Evolutionary conservation across 1,284 basidiomycete genomes (phyloP).

Genomic region (Leccinum insigne): DNA sequence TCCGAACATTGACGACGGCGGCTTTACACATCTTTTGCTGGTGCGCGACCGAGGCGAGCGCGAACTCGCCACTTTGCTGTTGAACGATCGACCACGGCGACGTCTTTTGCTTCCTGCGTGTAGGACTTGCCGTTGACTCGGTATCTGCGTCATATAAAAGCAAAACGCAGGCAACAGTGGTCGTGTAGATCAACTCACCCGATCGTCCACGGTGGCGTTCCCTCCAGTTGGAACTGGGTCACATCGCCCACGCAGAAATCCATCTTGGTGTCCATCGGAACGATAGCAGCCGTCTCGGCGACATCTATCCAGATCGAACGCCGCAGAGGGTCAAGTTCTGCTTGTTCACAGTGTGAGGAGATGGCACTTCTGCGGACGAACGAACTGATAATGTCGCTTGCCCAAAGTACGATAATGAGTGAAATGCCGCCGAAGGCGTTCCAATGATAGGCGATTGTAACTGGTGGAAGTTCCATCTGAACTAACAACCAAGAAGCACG

Average conservation of each 20-base stretch:
- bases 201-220: conserved; percentile 94
- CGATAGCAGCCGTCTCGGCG: conserved; percentile 92
- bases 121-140: conserved; percentile 77
- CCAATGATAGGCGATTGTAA: too few relatives aligned
- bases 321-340: conserved; percentile 61
- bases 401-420: too few relatives aligned
- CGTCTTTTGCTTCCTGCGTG: conserved; percentile 70
- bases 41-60: conserved; percentile 85
- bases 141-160: conserved; percentile 52
- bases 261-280: conserved; percentile 74
- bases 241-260: conserved; percentile 93
- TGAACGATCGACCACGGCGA: conserved; percentile 86
- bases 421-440: too few relatives aligned
- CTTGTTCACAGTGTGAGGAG: conserved; percentile 75
- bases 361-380: too few relatives aligned
- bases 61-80: conserved; percentile 80
- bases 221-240: conserved; percentile 92
- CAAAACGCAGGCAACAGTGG: not conserved
- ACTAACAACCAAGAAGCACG: too few relatives aligned
- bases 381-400: too few relatives aligned
- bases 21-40: conserved; percentile 90
- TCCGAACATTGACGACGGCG: conserved; percentile 72
- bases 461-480: too few relatives aligned
- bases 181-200: conserved; percentile 50
- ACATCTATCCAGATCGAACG: conserved; percentile 83